Percentiles rank a stretch among this genome's conserved stretches.
Conservation (phyloP, 176 grass and related monocot species). For the Calamus simplicifolius region DNA sequence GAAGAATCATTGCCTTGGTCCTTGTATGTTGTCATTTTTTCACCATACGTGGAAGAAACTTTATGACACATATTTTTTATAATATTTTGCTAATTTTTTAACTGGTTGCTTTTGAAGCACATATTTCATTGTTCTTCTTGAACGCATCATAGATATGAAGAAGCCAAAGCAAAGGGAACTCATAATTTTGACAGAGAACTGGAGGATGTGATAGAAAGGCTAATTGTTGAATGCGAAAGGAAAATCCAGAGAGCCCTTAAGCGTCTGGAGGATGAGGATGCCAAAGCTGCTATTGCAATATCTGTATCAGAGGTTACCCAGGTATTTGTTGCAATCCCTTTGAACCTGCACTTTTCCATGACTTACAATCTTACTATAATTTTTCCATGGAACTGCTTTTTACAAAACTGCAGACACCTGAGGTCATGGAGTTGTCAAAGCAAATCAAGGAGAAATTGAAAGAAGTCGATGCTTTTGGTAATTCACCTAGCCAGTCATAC, state of each 20-base stretch:
- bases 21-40: too few relatives aligned
- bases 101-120: too few relatives aligned
- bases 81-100: too few relatives aligned
- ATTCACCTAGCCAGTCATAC: not conserved
- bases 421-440: conserved; percentile 73
- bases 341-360: too few relatives aligned
- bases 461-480: conserved; percentile 75
- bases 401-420: conserved; percentile 42
- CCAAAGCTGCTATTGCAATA: conserved; percentile 95
- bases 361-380: too few relatives aligned
- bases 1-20: too few relatives aligned
- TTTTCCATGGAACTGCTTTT: too few relatives aligned
- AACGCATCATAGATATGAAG: conserved; percentile 79
- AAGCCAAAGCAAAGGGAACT: conserved; percentile 69
- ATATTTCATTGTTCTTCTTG: conserved; percentile 23
- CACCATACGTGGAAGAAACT: too few relatives aligned
- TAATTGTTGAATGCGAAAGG: conserved; percentile 95
- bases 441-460: conserved; percentile 96
- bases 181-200: conserved; percentile 82
- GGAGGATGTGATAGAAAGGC: conserved; percentile 82
- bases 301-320: conserved; percentile 80
- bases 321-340: conserved; percentile 28
- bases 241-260: conserved; percentile 96
- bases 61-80: too few relatives aligned
- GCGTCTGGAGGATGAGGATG: conserved; percentile 75